Evolutionary conservation across 2,329 filamentous ascomycete genomes (phyloP).

Genomic region (Sporothrix pallida): DNA sequence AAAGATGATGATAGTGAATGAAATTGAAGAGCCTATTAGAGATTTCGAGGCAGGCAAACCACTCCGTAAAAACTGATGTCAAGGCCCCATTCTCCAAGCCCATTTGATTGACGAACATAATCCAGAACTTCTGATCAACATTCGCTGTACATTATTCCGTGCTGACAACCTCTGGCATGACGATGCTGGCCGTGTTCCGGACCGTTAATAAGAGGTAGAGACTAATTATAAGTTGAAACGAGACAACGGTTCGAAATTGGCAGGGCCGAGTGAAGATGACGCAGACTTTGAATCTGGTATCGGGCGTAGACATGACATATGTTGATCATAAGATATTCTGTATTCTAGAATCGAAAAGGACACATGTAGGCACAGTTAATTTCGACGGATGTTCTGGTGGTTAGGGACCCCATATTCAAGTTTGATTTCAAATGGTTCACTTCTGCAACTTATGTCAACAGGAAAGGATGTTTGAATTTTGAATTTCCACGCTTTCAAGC

Average conservation of each 20-base stretch:
- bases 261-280: not conserved
- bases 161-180: not conserved
- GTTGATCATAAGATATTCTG: not conserved
- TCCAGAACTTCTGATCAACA: not conserved
- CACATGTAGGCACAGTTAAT: not conserved
- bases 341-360: not conserved
- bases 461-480: not conserved
- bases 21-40: too few relatives aligned
- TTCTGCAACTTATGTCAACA: not conserved
- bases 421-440: not conserved
- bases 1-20: too few relatives aligned
- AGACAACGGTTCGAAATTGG: not conserved
- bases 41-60: too few relatives aligned
- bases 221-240: not conserved
- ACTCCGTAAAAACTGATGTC: too few relatives aligned
- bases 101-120: too few relatives aligned
- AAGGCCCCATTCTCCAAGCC: too few relatives aligned
- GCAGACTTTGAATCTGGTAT: too few relatives aligned
- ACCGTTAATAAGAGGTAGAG: not conserved
- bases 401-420: not conserved
- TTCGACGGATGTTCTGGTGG: too few relatives aligned
- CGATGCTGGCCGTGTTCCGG: not conserved
- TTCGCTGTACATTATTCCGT: not conserved
- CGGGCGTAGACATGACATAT: not conserved
- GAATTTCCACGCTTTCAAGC: conserved; percentile 1